Evolutionary conservation across 108 stramenopile genomes (phyloP).

Genomic region (Epipyxis sp.): DNA sequence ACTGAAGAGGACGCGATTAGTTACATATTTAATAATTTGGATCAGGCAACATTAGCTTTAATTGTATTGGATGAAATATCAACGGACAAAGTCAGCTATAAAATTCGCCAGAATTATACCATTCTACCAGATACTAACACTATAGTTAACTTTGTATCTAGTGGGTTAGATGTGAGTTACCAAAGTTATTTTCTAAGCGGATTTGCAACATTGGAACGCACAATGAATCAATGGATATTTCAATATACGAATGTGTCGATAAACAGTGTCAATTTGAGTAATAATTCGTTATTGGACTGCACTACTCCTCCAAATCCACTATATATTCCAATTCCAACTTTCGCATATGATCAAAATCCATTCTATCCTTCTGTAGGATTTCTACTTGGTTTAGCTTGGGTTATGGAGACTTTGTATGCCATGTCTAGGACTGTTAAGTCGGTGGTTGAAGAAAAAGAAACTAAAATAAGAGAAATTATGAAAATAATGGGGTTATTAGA

Average conservation of each 20-base stretch:
- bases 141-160: slow-evolving; percentile 43
- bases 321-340: slow-evolving; percentile 57
- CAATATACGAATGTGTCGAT: slow-evolving; percentile 3
- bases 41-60: slow-evolving; percentile 60
- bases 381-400: slow-evolving; percentile 57
- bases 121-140: slow-evolving; percentile 58
- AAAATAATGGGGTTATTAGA: slow-evolving; percentile 56
- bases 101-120: slow-evolving; percentile 62
- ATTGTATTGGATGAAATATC: slow-evolving; percentile 40
- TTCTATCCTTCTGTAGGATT: slow-evolving; percentile 62
- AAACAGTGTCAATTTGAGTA: no score
- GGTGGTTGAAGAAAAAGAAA: slow-evolving; percentile 63
- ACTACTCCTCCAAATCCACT: slow-evolving; percentile 33
- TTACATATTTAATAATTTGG: slow-evolving; percentile 45
- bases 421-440: slow-evolving; percentile 54
- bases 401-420: slow-evolving; percentile 62
- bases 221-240: slow-evolving; percentile 57
- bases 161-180: slow-evolving; percentile 53
- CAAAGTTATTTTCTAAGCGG: slow-evolving; percentile 59
- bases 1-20: slow-evolving; percentile 42
- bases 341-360: slow-evolving; percentile 57
- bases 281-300: not conserved
- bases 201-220: slow-evolving; percentile 55
- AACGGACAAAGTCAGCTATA: slow-evolving; percentile 44
- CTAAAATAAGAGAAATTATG: slow-evolving; percentile 54